Percentiles rank a stretch among this genome's conserved stretches.
Conservation (phyloP, 495 filamentous ascomycete genomes). For the Daldinia grandis region DNA sequence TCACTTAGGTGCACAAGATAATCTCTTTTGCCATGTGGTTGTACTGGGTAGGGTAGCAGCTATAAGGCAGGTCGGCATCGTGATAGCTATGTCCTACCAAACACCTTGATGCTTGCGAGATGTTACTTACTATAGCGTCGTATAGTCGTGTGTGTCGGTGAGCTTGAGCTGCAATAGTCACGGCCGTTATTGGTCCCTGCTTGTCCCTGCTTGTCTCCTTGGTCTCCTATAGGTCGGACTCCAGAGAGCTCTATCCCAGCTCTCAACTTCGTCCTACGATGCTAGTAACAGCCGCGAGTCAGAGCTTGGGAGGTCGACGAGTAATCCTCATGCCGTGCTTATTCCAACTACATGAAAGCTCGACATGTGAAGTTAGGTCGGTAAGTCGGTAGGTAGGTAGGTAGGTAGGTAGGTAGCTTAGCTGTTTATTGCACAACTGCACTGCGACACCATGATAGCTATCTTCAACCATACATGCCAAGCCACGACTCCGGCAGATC, state of each 20-base stretch:
- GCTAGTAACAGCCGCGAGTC: conserved; percentile 14
- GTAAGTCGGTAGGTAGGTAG: too few relatives aligned
- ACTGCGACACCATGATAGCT: conserved; percentile 22
- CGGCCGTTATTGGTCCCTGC: not conserved
- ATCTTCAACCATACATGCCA: conserved; percentile 18
- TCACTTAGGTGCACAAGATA: not conserved
- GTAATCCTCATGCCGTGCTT: not conserved
- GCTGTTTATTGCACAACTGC: conserved; percentile 13
- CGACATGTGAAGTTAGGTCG: conserved; percentile 9
- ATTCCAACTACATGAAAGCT: conserved; percentile 11
- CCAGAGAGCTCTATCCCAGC: not conserved
- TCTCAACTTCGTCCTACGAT: not conserved
- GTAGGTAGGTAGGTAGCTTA: too few relatives aligned
- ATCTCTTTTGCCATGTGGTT: not conserved
- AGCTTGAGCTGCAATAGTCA: not conserved
- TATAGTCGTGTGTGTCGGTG: not conserved
- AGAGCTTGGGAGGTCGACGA: conserved; percentile 1
- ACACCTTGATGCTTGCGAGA: not conserved
- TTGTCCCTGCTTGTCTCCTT: not conserved
- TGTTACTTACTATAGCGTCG: conserved; percentile 1
- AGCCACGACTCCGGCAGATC: conserved; percentile 23
- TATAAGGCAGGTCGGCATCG: not conserved
- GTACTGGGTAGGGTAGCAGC: conserved; percentile 5
- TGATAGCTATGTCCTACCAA: conserved; percentile 7
- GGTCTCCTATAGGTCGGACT: conserved; percentile 1